Percentiles rank a stretch among this genome's conserved stretches.
These are phyloP conservation scores for Aquilaria agallochum DNA, from an alignment of 441 rosid genomes.

Conservation along the genomic window DNA sequence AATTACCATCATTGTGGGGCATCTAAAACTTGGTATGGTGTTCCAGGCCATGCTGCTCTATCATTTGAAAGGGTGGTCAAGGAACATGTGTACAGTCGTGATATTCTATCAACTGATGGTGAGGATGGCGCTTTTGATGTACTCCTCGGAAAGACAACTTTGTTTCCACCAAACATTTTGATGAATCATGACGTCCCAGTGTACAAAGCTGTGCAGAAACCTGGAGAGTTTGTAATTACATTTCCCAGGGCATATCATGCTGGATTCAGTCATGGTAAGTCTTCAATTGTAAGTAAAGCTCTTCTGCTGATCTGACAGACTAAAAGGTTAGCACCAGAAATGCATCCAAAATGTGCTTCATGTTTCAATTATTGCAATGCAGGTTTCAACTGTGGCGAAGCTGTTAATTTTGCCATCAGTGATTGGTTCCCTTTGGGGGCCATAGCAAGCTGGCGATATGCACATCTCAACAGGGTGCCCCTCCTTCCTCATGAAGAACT, in stretches of 20 bases:
- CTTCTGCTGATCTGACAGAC: background rate
- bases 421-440: constrained; percentile 99
- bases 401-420: constrained; percentile 96
- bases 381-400: constrained; percentile 99
- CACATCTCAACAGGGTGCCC: constrained; percentile 82
- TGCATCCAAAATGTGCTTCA: background rate
- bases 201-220: constrained; percentile 96
- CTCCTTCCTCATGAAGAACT: constrained; percentile 98
- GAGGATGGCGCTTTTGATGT: constrained; percentile 99
- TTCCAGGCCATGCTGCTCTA: constrained; percentile 95
- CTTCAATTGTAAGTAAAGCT: constrained; percentile 2
- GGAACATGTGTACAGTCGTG: constrained; percentile 75
- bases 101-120: constrained; percentile 71
- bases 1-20: constrained; percentile 99
- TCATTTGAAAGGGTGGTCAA: constrained; percentile 89
- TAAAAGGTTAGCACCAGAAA: background rate
- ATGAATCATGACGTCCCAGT: constrained; percentile 87
- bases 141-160: constrained; percentile 94
- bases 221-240: constrained; percentile 91
- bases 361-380: constrained; percentile 14
- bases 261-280: constrained; percentile 96
- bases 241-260: constrained; percentile 99
- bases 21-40: constrained; percentile 98
- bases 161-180: constrained; percentile 92
- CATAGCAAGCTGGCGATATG: constrained; percentile 89